Percentiles rank a stretch among this genome's conserved stretches.
Conservation (phyloP, 352 stramenopile genomes). For the Sclerospora graminicola region DNA sequence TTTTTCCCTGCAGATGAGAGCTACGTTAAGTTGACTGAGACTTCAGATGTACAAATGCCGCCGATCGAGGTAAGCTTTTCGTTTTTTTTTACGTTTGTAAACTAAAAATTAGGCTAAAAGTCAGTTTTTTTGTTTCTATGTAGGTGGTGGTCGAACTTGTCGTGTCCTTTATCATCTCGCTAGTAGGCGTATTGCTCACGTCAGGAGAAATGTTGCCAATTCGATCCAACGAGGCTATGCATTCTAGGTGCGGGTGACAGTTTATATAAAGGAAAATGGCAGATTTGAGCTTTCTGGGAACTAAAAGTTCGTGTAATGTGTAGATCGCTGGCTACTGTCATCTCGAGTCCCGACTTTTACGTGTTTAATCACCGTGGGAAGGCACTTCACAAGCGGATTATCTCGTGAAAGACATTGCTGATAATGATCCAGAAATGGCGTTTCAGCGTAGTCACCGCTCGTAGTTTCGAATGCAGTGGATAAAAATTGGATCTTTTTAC, state of each 20-base stretch:
- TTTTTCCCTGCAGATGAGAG: slow-evolving; percentile 39
- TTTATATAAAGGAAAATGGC: no score
- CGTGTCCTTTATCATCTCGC: slow-evolving; percentile 50
- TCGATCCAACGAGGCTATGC: slow-evolving; percentile 52
- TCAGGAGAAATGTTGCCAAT: slow-evolving; percentile 65
- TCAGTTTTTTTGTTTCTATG: not conserved
- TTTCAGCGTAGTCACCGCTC: not conserved
- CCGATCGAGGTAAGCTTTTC: slow-evolving; percentile 52
- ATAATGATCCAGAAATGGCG: not conserved
- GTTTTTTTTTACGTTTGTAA: not conserved
- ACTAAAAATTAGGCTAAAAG: slow-evolving; percentile 2
- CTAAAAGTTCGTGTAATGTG: no score
- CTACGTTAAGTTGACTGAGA: slow-evolving; percentile 66
- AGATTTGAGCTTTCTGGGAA: no score
- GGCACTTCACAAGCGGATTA: slow-evolving; percentile 59
- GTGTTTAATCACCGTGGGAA: slow-evolving; percentile 78
- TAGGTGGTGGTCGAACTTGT: slow-evolving; percentile 68
- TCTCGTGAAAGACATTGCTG: slow-evolving; percentile 6
- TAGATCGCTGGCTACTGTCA: slow-evolving; percentile 54
- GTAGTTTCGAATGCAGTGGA: no score
- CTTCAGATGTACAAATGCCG: slow-evolving; percentile 55
- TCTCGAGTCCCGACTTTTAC: slow-evolving; percentile 65
- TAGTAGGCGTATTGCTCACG: slow-evolving; percentile 58
- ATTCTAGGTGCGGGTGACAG: slow-evolving; percentile 38
- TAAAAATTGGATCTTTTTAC: no score